Conservation (phyloP, 2,329 filamentous ascomycete genomes). For the Botryotinia calthae region DNA sequence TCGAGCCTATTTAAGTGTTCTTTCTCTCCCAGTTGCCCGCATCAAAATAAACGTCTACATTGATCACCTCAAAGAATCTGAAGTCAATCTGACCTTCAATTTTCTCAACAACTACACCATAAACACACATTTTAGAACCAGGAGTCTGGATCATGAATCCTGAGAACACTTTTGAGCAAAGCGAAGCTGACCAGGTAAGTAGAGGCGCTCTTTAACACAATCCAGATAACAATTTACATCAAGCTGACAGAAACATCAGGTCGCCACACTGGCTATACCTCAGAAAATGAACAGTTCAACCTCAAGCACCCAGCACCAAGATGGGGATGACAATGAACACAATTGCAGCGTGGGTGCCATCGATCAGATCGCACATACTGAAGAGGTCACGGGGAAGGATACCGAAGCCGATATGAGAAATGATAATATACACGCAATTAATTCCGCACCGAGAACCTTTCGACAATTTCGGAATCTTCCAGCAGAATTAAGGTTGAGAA, state of each 20-base stretch:
- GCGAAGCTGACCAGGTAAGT: neutral
- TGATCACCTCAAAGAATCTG: neutral
- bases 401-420: too few species aligned
- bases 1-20: neutral
- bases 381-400: neutral
- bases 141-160: neutral
- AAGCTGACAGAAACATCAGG: neutral
- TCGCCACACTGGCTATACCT: neutral
- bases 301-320: neutral
- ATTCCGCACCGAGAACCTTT: neutral
- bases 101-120: neutral
- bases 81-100: neutral
- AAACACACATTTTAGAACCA: neutral
- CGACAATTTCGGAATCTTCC: neutral
- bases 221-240: neutral
- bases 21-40: too few species aligned
- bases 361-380: neutral
- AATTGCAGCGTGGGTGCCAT: neutral
- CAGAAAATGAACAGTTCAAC: neutral
- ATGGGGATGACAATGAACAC: neutral
- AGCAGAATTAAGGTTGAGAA: neutral
- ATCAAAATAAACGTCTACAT: neutral
- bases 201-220: neutral
- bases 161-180: neutral
- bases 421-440: neutral